phyloP scores from a whole-genome alignment of 148 eudicot genomes.

The Chenopodium suecicum region DNA sequence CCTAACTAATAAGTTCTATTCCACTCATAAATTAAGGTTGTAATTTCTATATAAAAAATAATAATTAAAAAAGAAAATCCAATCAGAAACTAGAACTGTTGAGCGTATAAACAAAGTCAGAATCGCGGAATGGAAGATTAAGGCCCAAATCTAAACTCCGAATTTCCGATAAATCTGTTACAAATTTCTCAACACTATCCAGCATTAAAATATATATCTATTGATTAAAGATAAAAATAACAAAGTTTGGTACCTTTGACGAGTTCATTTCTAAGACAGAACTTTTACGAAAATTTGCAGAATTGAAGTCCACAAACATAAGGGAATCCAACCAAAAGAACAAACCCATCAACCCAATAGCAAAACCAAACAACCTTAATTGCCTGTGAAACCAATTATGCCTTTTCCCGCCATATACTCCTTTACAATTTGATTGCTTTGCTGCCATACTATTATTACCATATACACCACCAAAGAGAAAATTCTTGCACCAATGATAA shows the following conservation, averaged over 20 bases:
- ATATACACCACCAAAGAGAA: slow-evolving; percentile 40
- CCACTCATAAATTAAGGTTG: too few species aligned
- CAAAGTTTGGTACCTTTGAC: slow-evolving; percentile 28
- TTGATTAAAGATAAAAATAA: not conserved
- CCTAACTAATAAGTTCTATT: not conserved
- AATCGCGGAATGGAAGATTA: not conserved
- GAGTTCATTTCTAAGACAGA: slow-evolving; percentile 24
- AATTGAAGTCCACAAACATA: slow-evolving; percentile 48
- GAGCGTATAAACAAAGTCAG: slow-evolving; percentile 4
- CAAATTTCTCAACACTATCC: not conserved
- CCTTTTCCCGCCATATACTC: slow-evolving; percentile 49
- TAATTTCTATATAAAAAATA: too few species aligned
- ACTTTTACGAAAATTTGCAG: slow-evolving; percentile 25
- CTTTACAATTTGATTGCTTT: slow-evolving; percentile 44
- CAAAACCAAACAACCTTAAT: slow-evolving; percentile 45
- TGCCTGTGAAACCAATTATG: slow-evolving; percentile 52
- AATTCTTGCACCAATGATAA: slow-evolving; percentile 35
- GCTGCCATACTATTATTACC: slow-evolving; percentile 24
- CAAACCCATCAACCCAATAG: slow-evolving; percentile 45
- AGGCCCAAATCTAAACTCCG: not conserved
- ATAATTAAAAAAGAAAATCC: not conserved
- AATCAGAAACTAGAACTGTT: not conserved
- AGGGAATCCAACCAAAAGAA: slow-evolving; percentile 71
- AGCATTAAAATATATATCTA: not conserved
- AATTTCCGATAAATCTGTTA: too few species aligned